phyloP scores from a whole-genome alignment of 805 yeast genomes.

The Ogataea haglerorum region DNA sequence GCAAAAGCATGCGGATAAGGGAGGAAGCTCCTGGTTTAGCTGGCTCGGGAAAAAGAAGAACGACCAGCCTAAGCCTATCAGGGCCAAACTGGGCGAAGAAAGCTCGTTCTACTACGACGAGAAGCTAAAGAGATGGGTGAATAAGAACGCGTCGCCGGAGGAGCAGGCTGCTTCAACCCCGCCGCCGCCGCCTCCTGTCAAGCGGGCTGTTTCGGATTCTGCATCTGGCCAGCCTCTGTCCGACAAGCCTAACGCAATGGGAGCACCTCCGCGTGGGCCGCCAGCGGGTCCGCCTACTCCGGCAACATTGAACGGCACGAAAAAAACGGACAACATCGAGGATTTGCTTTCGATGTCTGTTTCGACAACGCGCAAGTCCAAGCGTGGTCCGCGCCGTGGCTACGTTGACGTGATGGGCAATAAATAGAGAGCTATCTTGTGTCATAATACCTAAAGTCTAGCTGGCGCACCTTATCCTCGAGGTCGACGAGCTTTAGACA shows the following conservation, averaged over 20 bases:
- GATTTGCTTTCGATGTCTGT: conserved; percentile 28
- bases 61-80: conserved; percentile 63
- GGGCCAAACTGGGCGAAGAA: conserved; percentile 83
- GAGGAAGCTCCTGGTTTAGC: conserved; percentile 44
- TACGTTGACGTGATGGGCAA: conserved; percentile 64
- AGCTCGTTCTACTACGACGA: conserved; percentile 77
- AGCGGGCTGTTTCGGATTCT: conserved; percentile 2
- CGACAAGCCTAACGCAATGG: too few species aligned
- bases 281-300: conserved; percentile 1
- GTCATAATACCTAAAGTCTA: conserved; percentile 18
- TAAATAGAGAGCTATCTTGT: conserved; percentile 6
- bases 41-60: conserved; percentile 58
- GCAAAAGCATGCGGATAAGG: conserved; percentile 20
- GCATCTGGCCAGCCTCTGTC: conserved; percentile 2
- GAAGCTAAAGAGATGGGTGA: conserved; percentile 82
- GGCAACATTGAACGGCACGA: conserved; percentile 4
- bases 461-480: conserved; percentile 3
- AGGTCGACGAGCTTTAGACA: conserved; percentile 14
- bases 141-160: conserved; percentile 61
- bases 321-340: conserved; percentile 28
- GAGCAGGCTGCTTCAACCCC: conserved; percentile 54
- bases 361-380: conserved; percentile 39
- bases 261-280: too few species aligned
- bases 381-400: conserved; percentile 53
- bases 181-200: conserved; percentile 66